Evolutionary conservation across 1,284 basidiomycete genomes (phyloP), one percentile per base, ranked within the genome.

Genomic region (Ganoderma resinaceum): DNA sequence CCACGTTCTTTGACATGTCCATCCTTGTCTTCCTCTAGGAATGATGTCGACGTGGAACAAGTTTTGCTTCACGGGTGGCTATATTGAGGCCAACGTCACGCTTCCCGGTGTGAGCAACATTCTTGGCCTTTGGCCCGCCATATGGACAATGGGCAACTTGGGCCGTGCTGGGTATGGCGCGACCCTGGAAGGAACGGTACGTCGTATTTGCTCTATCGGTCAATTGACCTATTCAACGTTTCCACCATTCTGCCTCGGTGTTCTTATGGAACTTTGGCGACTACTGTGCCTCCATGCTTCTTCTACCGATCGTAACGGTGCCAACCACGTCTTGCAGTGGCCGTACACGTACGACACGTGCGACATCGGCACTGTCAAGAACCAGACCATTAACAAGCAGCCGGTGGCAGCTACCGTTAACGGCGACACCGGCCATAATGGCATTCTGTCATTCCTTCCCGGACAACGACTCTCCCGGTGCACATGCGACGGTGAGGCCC

Each of bases 401-500:
- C 81, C 82, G 1, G 68, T 63, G 26, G 81, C 80, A 3, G 82
- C 84, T 11, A 72, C 77, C 18, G 77, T 82, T 6, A 81, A 82
- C 46, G 88, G 89, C 12, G 86, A 87, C 72, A 69, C 78, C 3
- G 70, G 72, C 1, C 72, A 80, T 29, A 72, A 76, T 57, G 76
- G 79, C 53, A 75, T 78, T 64, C 80, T 86, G n/a, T 93, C 91
- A 0, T 95, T 86, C 79, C 87, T 96, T 12, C 90, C 90, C 1
- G 95, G 95, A 9, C 95, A 97, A 78, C 86, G 93, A 35, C 82
- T 97, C 2, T 95, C 92, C 71, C 82, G 84, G 62, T 91, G 85
- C 78, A 95, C 93, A 0, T 95, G 94, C 75, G 76, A 81, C 0
- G 86, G 86, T 37, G 87, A 92, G 71, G 81, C 77, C 55, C 94